phyloP scores from a whole-genome alignment of 192 early-diverging fungal genomes.

The Umbelopsis ramanniana region DNA sequence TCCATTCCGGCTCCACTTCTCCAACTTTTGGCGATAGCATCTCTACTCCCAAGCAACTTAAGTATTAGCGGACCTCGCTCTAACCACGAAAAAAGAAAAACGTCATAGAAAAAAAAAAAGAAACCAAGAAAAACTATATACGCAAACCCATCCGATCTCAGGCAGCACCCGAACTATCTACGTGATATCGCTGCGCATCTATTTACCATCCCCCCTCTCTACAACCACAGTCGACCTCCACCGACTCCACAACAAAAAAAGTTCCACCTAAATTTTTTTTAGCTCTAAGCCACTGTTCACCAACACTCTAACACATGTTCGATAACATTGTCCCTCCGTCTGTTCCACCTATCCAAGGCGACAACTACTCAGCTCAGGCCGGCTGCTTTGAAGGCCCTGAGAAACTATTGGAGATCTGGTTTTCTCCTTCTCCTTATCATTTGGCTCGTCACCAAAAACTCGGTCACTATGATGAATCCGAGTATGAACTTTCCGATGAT shows the following conservation, averaged over 20 bases:
- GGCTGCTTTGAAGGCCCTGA: slow-evolving; percentile 95
- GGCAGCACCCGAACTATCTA: not conserved
- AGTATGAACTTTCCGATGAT: slow-evolving; percentile 32
- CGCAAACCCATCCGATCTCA: not conserved
- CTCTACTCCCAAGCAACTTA: slow-evolving; percentile 28
- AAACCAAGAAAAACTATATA: not conserved
- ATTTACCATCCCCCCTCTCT: not conserved
- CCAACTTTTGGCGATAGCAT: slow-evolving; percentile 49
- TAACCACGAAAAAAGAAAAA: slow-evolving; percentile 17
- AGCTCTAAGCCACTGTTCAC: slow-evolving; percentile 14
- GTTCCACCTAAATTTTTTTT: not conserved
- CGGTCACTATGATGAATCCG: slow-evolving; percentile 4
- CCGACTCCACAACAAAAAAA: not conserved
- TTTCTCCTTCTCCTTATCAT: slow-evolving; percentile 56
- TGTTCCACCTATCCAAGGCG: slow-evolving; percentile 32
- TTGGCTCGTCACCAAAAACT: slow-evolving; percentile 30
- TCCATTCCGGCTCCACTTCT: slow-evolving; percentile 48
- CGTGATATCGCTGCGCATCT: not conserved
- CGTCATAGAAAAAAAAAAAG: slow-evolving; percentile 22
- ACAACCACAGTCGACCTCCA: too few relatives aligned
- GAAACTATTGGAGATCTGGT: slow-evolving; percentile 98
- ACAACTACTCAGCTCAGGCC: slow-evolving; percentile 42
- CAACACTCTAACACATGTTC: slow-evolving; percentile 14
- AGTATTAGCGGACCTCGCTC: slow-evolving; percentile 11
- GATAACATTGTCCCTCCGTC: slow-evolving; percentile 29